Evolutionary conservation across 805 yeast species (phyloP), one percentile per base, ranked within the genome.

Genomic region (Saturnispora dispora): DNA sequence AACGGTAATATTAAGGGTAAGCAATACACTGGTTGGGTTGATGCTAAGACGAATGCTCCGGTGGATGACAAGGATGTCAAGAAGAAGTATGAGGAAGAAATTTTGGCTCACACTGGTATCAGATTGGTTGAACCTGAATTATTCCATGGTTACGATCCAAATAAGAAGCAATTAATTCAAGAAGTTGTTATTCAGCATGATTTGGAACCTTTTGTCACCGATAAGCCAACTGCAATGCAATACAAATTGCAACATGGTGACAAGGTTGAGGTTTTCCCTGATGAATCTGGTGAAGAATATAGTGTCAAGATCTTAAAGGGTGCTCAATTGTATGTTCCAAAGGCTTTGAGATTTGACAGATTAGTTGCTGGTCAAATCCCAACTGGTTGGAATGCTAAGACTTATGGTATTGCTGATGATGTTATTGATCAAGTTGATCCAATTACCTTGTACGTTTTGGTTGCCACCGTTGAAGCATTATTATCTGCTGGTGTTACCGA

Each of bases 11-110:
- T 87, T 64, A 88, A 88, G 79, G 90, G 90, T 64, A 82, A 83
- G 68, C 91, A 89, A 63, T 90, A 90, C 75, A 76, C 93, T 46
- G 98, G 98, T 62, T 93, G 99, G 99, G 87, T 91, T 60, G 99
- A 93, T 67, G 82, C 96, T 58, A 90, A 91, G 78, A 82, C 96
- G 55, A 82, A 79, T 60, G 82, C 80, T 63, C 97, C 96, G 37
- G 95, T 93, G 53, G 98, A 88, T 57, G 99, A 93, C 70, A 84
- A 82, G 69, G 96, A 90, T 61, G 81, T 93, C 69, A 93, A 93
- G 81, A 66, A 81, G 66, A 89, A 88, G 73, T 93, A 93, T 65
- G 99, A 93, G 74, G 77, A 81, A 60, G 77, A 83, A 62, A 88
- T 93, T 62, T 75, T 93, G 65, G 90, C 83, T 37, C 99, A 93